Percentiles rank a stretch among this genome's conserved stretches.
phyloP scores from a whole-genome alignment of 768 basidiomycete genomes.

The Leccinellum rugosiceps region DNA sequence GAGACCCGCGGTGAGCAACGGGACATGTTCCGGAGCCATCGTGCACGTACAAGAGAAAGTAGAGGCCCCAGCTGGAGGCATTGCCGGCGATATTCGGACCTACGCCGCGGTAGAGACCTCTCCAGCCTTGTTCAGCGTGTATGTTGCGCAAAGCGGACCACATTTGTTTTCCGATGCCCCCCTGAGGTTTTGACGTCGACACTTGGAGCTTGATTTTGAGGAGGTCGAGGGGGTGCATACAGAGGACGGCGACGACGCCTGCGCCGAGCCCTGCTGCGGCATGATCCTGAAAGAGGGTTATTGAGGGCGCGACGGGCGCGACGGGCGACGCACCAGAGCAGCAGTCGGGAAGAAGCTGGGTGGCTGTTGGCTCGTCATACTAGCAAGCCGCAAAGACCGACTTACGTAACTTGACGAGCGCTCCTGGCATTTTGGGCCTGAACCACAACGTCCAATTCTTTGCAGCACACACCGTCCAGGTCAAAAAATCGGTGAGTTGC shows the following conservation, averaged over 20 bases:
- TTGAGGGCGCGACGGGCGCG: accelerated
- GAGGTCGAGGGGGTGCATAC: constrained; percentile 97
- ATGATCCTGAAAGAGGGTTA: constrained; percentile 69
- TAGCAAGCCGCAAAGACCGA: constrained; percentile 1
- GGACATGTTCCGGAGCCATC: background rate
- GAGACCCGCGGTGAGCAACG: constrained; percentile 2
- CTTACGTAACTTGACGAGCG: constrained; percentile 14
- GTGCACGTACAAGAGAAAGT: constrained; percentile 83
- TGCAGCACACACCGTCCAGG: too few relatives aligned
- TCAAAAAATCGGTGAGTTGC: too few relatives aligned
- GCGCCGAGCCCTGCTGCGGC: constrained; percentile 91
- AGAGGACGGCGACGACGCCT: constrained; percentile 86
- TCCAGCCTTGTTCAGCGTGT: constrained; percentile 70
- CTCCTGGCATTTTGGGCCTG: too few relatives aligned
- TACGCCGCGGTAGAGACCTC: constrained; percentile 87
- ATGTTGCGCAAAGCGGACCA: constrained; percentile 74
- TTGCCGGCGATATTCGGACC: constrained; percentile 92
- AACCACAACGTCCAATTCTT: too few relatives aligned
- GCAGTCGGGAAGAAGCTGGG: constrained; percentile 43
- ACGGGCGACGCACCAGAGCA: constrained; percentile 26
- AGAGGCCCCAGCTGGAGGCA: constrained; percentile 94
- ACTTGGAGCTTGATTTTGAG: constrained; percentile 95
- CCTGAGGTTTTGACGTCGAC: constrained; percentile 59
- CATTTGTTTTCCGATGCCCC: constrained; percentile 68
- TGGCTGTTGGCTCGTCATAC: constrained; percentile 29